Base-by-base conservation (phyloP, 2,329 filamentous ascomycete genomes). In the Phyllosticta citrichinensis region DNA sequence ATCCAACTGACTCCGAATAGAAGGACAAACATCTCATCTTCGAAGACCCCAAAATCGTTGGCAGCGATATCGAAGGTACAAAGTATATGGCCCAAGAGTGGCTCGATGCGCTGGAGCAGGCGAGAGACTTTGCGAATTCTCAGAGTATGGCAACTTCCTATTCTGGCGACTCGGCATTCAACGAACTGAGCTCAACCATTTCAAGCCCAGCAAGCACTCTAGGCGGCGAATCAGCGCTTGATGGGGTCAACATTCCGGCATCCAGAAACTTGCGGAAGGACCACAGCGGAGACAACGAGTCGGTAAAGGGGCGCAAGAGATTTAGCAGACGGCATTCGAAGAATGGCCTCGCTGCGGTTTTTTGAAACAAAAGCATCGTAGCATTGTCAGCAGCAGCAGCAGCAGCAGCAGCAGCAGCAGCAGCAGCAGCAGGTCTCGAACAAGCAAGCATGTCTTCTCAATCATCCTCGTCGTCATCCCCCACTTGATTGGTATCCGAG, bases 251-350 rank as follows among this genome's bases (percentile, higher is more conserved):
- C 80, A 83, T 73, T 70, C 81, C 52, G 78, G 85, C 65, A 74
- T 76, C 58, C 79, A 80, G 75, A 63, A 77, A 77, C 68, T 72
- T 76, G 61, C 76, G 68, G 68, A 80, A 72, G 74, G 57, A 53
- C 57, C 80, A 75, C 66, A 72, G 68, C 65, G 75, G 73, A 56
- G 80, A 83, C 65, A 73, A 74, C 55, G 81, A 82, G 57, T 81
- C 80, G n/a, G 68, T 80, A 17, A 84, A 83, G 70, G 81, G 81
- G 56, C 78, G 80, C 66, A 85, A 85, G 70, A 75, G 83, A 56
- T 97, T 97, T 75, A 96, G 91, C 76, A 94, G 94, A 76, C 82
- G 93, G 66, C 91, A 96, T 75, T 95, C 89, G 17, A 96, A 95
- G 76, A 96, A 91, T 73, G 92, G 93, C n/a, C 82, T 96, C 56